These are phyloP conservation scores for Microdochium trichocladiopsis DNA, from an alignment of 2,329 filamentous ascomycete genomes.

Conservation along the genomic window DNA sequence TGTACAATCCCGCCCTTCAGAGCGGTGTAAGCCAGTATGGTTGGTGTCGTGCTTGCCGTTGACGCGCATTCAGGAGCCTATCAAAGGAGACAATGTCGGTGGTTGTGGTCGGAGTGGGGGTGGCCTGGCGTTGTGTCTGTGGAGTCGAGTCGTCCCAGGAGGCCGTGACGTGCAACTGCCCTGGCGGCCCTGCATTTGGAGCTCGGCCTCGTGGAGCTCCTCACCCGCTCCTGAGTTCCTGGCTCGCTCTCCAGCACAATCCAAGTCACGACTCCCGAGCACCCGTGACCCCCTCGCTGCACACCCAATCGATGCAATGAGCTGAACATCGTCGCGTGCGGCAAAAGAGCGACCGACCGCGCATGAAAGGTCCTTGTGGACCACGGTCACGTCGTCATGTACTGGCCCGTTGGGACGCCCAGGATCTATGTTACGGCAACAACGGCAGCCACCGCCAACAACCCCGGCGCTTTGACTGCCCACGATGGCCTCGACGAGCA, in stretches of 20 bases:
- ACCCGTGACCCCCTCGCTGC: background rate
- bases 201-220: no score
- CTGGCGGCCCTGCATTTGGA: no score
- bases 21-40: no score
- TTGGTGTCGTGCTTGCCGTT: no score
- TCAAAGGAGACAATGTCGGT: no score
- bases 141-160: no score
- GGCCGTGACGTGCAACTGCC: no score
- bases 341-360: background rate
- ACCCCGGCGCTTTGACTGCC: slow-evolving; percentile 10
- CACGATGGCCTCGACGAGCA: slow-evolving; percentile 19
- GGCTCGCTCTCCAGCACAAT: background rate
- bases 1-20: no score
- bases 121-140: no score
- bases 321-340: background rate
- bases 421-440: slow-evolving; percentile 75
- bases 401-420: slow-evolving; percentile 84
- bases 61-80: no score
- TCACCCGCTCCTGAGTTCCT: no score
- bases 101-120: no score
- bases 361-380: background rate
- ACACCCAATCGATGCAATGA: background rate
- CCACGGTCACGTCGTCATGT: slow-evolving; percentile 52
- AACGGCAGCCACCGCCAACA: slow-evolving; percentile 17
- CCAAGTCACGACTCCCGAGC: background rate